Evolutionary conservation across 345 rosid species (phyloP).

Genomic region (Litchi chinensis): DNA sequence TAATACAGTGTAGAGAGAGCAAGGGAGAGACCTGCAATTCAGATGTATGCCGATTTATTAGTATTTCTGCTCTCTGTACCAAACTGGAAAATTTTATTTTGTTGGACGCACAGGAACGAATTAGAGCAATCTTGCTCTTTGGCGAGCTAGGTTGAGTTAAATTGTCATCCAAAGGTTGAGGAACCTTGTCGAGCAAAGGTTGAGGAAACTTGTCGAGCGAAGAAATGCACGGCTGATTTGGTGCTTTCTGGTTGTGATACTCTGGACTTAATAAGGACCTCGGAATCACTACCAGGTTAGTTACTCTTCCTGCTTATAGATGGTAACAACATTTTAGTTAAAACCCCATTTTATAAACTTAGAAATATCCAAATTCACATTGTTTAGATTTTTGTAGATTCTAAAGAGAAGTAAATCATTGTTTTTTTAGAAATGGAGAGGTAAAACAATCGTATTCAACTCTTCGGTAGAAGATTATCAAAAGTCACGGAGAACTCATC

Average conservation of each 20-base stretch:
- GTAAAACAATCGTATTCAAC: background rate
- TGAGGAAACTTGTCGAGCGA: constrained; percentile 43
- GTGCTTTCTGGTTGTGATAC: constrained; percentile 30
- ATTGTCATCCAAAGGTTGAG: no score
- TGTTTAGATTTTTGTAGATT: background rate
- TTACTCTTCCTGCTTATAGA: constrained; percentile 43
- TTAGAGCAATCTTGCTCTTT: constrained; percentile 23
- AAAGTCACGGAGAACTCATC: background rate
- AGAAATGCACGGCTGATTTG: constrained; percentile 32
- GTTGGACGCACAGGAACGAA: constrained; percentile 20
- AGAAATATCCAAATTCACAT: background rate
- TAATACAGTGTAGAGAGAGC: background rate
- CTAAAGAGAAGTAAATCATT: background rate
- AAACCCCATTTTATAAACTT: background rate
- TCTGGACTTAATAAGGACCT: constrained; percentile 27
- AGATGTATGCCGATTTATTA: constrained; percentile 24
- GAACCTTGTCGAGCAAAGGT: no score
- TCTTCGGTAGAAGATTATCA: background rate
- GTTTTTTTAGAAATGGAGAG: no score
- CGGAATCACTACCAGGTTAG: constrained; percentile 39
- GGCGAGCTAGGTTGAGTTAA: constrained; percentile 3
- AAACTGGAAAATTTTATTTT: constrained; percentile 17
- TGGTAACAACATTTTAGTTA: constrained; percentile 2
- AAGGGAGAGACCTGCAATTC: constrained; percentile 42
- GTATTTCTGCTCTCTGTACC: constrained; percentile 23